Evolutionary conservation across 108 stramenopile genomes (phyloP).

Genomic region (Craspedostauros australis): DNA sequence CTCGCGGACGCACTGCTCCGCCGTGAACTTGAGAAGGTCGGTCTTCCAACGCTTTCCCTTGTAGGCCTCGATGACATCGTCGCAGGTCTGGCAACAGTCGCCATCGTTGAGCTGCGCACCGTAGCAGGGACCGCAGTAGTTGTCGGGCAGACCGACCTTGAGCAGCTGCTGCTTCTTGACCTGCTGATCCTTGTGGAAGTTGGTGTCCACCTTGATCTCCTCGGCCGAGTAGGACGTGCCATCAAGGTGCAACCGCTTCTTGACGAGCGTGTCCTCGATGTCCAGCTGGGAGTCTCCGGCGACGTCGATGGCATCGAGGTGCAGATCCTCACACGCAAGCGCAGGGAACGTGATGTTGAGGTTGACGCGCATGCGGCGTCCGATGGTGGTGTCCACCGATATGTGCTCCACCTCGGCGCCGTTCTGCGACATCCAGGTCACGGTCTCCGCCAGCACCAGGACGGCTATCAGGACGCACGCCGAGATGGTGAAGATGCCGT

Average conservation of each 20-base stretch:
- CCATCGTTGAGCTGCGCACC: slow-evolving; percentile 63
- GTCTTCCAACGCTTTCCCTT: slow-evolving; percentile 75
- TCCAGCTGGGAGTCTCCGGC: slow-evolving; percentile 95
- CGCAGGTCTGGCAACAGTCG: slow-evolving; percentile 90
- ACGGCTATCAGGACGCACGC: slow-evolving; percentile 50
- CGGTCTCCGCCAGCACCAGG: slow-evolving; percentile 52
- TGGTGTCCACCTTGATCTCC: slow-evolving; percentile 39
- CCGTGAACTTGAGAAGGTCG: slow-evolving; percentile 45
- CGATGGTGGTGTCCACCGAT: slow-evolving; percentile 75
- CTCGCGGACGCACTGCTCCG: slow-evolving; percentile 94
- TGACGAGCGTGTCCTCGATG: slow-evolving; percentile 78
- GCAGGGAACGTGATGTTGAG: slow-evolving; percentile 95
- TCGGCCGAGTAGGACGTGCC: slow-evolving; percentile 12
- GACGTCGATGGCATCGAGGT: slow-evolving; percentile 97
- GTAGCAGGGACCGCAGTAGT: slow-evolving; percentile 97
- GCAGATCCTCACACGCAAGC: slow-evolving; percentile 90
- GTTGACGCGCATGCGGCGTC: slow-evolving; percentile 84
- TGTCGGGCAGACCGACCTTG: slow-evolving; percentile 41
- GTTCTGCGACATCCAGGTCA: slow-evolving; percentile 42
- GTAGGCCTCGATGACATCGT: slow-evolving; percentile 77
- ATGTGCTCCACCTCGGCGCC: slow-evolving; percentile 46
- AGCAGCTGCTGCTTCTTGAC: slow-evolving; percentile 28
- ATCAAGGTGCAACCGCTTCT: slow-evolving; percentile 40
- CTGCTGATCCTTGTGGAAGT: slow-evolving; percentile 35
- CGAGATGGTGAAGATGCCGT: slow-evolving; percentile 45